phyloP scores from a whole-genome alignment of 208 protist species.

The Crithidia brevicula region DNA sequence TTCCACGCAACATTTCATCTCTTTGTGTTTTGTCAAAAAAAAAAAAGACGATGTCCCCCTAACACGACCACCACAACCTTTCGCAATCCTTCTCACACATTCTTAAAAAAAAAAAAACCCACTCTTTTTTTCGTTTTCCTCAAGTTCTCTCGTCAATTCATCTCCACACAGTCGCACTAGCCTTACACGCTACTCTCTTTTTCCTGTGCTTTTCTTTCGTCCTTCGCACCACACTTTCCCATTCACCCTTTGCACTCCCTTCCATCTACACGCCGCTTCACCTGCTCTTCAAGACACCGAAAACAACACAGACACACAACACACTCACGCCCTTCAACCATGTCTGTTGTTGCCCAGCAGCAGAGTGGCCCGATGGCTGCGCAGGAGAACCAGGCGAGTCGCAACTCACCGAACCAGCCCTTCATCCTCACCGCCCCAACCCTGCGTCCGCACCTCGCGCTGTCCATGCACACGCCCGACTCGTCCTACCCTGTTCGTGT shows the following conservation, averaged over 20 bases:
- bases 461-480: slow-evolving; percentile 38
- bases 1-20: too few relatives aligned
- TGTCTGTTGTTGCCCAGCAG: not conserved
- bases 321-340: too few relatives aligned
- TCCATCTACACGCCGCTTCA: not conserved
- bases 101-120: not conserved
- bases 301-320: too few relatives aligned
- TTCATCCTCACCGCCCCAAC: slow-evolving; percentile 1
- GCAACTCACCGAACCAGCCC: slow-evolving; percentile 40
- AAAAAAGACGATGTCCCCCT: slow-evolving; percentile 23
- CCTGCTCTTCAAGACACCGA: not conserved
- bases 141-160: not conserved
- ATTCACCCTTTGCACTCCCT: not conserved
- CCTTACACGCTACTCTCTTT: not conserved
- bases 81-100: slow-evolving; percentile 14
- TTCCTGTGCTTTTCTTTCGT: not conserved
- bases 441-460: slow-evolving; percentile 31
- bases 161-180: slow-evolving; percentile 12
- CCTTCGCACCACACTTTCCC: not conserved
- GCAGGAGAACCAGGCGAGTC: slow-evolving; percentile 29
- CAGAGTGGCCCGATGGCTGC: not conserved
- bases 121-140: not conserved
- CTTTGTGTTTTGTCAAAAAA: too few relatives aligned
- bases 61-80: not conserved
- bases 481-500: slow-evolving; percentile 42